Conservation (phyloP, 768 basidiomycete genomes). For the Candolleomyces aberdarensis region DNA sequence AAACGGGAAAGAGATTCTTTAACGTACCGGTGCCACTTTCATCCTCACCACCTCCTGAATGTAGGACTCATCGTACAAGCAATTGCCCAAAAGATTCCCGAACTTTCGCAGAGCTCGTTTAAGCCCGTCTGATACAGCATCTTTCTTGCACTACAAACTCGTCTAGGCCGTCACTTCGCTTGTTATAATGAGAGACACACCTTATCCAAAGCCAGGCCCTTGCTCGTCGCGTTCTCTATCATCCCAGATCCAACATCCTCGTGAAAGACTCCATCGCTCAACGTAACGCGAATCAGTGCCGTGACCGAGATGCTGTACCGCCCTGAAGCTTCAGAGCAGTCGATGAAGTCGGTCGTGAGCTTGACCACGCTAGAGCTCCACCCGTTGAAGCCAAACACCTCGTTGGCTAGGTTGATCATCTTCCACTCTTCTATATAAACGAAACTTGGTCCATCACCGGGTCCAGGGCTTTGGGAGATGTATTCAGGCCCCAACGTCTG, state of each 20-base stretch:
- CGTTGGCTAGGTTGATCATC: conserved; percentile 96
- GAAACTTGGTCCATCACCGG: conserved; percentile 81
- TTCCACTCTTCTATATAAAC: conserved; percentile 98
- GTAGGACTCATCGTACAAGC: conserved; percentile 94
- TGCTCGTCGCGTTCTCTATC: conserved; percentile 81
- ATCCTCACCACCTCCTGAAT: conserved; percentile 83
- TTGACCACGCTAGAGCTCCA: conserved; percentile 83
- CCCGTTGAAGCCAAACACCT: conserved; percentile 97
- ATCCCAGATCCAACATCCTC: conserved; percentile 94
- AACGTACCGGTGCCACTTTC: conserved; percentile 68
- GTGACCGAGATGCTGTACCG: conserved; percentile 74
- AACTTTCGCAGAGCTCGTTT: conserved; percentile 91
- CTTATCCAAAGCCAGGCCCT: conserved; percentile 88
- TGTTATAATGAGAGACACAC: conserved; percentile 38
- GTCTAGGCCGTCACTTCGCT: neutral
- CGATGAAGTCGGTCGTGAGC: conserved; percentile 75
- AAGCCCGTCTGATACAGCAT: conserved; percentile 92
- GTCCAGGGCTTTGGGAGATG: conserved; percentile 85
- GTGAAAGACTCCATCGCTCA: conserved; percentile 84
- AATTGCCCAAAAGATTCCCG: conserved; percentile 93
- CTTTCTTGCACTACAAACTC: conserved; percentile 84
- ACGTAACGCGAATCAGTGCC: conserved; percentile 81
- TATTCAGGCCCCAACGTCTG: conserved; percentile 94
- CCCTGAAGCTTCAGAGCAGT: conserved; percentile 64
- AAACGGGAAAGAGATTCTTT: neutral